phyloP scores from a whole-genome alignment of 306 rosid species.

The Castanea mollissima region DNA sequence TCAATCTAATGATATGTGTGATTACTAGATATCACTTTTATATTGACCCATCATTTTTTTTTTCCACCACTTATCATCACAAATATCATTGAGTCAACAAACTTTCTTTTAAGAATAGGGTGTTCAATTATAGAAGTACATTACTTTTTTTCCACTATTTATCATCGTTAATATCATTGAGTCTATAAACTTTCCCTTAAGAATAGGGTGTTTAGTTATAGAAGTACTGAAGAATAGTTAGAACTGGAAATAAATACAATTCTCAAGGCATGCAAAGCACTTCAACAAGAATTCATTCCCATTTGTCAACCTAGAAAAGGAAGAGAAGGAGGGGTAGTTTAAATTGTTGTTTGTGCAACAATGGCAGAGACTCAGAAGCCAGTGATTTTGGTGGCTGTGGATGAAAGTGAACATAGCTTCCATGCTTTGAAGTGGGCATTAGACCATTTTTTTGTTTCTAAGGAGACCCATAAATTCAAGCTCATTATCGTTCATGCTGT shows the following conservation, averaged over 20 bases:
- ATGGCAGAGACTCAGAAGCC: slow-evolving; percentile 27
- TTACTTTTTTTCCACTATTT: too few relatives aligned
- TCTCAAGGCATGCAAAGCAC: background rate
- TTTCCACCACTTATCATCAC: too few relatives aligned
- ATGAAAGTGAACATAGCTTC: slow-evolving; percentile 39
- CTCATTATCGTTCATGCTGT: slow-evolving; percentile 34
- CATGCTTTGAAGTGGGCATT: slow-evolving; percentile 42
- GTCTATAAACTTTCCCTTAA: too few relatives aligned
- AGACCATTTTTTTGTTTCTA: slow-evolving; percentile 26
- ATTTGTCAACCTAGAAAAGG: background rate
- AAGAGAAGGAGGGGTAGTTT: background rate
- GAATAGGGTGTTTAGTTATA: background rate
- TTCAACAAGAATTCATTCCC: background rate
- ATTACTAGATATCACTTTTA: too few relatives aligned
- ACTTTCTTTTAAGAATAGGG: too few relatives aligned
- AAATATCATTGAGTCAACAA: too few relatives aligned
- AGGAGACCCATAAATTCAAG: slow-evolving; percentile 8
- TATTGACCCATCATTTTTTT: too few relatives aligned
- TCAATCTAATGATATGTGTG: too few relatives aligned
- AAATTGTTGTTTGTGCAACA: background rate
- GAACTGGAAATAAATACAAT: background rate
- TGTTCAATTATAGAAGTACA: too few relatives aligned
- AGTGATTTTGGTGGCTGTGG: slow-evolving; percentile 33
- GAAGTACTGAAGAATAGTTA: background rate
- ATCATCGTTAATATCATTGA: too few relatives aligned